Base-by-base conservation (phyloP, 441 rosid species). In the Pelargonium myrrhifolium region DNA sequence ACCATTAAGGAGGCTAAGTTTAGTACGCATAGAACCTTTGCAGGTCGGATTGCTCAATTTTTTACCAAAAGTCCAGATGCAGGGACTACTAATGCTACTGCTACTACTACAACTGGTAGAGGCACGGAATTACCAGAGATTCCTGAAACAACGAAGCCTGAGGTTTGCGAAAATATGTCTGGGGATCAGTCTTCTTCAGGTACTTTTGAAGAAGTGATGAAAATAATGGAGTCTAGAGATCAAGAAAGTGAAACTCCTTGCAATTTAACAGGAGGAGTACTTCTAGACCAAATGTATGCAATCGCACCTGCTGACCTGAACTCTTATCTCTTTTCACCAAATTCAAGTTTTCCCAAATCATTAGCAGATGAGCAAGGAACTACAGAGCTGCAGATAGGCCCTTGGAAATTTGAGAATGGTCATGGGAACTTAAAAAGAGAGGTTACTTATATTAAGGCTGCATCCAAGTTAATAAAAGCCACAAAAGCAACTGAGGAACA, bases 401-500 rank as follows among this genome's bases (percentile, higher is more conserved):
- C 84, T 12, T 94, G 99, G 96, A 88, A 80, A 64, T 71, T 85
- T 75, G 97, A 91, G 68, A 81, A 77, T 65, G 85, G 73, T 37
- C 75, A 80, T 0, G 92, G 85, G 76, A 84, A 70, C 69, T 76
- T 83, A 84, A 88, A 87, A 78, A 84, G 97, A 75, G 74, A 84
- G 70, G 71, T 83, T 42, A 84, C 87, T 69, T 91, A 87, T 65
- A 65, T 91, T 55, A 94, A 86, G 85, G 94, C 96, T 9, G 80
- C 97, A 42, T 81, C 84, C 28, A 94, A 81, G 78, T 79, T 94
- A 76, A 79, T 91, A 58, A 92, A 84, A 78, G 99, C 99, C 18
- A 84, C 87, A 59, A 94, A 86, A 80, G 88, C 86, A 72, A 82
- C 81, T 53, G 99, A 94, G 82, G 99, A 91, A 65, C 99, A 94